Conservation (phyloP, 2,329 filamentous ascomycete species). For the Periglandula ipomoeae region DNA sequence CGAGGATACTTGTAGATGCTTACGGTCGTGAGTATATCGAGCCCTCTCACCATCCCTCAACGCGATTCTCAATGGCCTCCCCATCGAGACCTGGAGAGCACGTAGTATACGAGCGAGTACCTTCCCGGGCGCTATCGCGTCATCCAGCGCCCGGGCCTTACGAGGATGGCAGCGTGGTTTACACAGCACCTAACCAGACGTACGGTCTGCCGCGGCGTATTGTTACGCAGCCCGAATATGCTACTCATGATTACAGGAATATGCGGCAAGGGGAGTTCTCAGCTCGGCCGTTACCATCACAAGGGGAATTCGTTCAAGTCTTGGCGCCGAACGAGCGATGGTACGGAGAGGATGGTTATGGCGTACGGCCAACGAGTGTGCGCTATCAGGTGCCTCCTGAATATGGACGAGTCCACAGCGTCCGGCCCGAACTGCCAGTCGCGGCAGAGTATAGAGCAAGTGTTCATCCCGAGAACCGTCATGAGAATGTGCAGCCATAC, state of each 20-base stretch:
- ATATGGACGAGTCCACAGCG: conserved; percentile 36
- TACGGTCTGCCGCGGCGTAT: conserved; percentile 43
- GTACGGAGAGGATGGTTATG: conserved; percentile 38
- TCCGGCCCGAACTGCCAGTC: conserved; percentile 26
- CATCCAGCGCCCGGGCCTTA: conserved; percentile 36
- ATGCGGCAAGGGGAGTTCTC: conserved; percentile 52
- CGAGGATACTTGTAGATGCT: conserved; percentile 71
- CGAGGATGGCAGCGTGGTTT: conserved; percentile 41
- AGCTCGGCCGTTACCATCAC: conserved; percentile 33
- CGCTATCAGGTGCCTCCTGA: conserved; percentile 32
- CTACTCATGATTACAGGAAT: conserved; percentile 40
- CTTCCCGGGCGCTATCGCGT: conserved; percentile 41
- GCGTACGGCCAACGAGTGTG: conserved; percentile 40
- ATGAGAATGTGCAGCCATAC: conserved; percentile 23
- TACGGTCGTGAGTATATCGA: conserved; percentile 72
- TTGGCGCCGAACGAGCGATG: conserved; percentile 31
- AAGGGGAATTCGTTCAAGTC: conserved; percentile 39
- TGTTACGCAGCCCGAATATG: conserved; percentile 53
- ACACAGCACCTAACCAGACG: conserved; percentile 41
- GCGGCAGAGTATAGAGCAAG: conserved; percentile 18
- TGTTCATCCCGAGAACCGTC: conserved; percentile 19
- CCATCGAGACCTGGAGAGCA: conserved; percentile 35
- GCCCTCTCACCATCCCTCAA: conserved; percentile 31
- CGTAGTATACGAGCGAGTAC: conserved; percentile 56
- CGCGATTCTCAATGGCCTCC: conserved; percentile 46